phyloP scores from a whole-genome alignment of 2,329 filamentous ascomycete genomes.

The Chaetoscypha palmicola region DNA sequence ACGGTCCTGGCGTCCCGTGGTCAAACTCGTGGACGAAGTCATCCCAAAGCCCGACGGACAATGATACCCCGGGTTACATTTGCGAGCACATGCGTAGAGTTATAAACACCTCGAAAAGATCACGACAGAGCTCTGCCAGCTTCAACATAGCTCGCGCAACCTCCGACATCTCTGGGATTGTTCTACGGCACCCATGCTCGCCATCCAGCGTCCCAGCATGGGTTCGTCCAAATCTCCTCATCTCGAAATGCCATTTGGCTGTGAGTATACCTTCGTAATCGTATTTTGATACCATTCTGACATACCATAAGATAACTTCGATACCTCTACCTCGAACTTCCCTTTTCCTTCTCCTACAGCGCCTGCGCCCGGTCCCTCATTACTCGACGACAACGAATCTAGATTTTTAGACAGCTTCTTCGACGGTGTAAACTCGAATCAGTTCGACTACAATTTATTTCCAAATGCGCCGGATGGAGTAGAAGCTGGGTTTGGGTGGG shows the following conservation, averaged over 20 bases:
- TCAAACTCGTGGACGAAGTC: neutral
- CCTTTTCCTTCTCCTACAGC: constrained; percentile 50
- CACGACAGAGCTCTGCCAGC: neutral
- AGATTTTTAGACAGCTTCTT: constrained; percentile 53
- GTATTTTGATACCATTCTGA: constrained; percentile 3
- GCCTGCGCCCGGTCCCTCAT: constrained; percentile 55
- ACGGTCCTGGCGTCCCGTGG: neutral
- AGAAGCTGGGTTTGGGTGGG: constrained; percentile 45
- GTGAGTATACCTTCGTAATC: constrained; percentile 41
- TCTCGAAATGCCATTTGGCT: constrained; percentile 57
- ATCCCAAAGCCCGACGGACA: neutral
- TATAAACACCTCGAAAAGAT: neutral
- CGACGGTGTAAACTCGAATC: constrained; percentile 44
- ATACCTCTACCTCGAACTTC: constrained; percentile 36
- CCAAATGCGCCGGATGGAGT: constrained; percentile 38
- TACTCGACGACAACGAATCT: constrained; percentile 56
- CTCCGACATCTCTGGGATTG: neutral
- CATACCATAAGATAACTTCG: constrained; percentile 37
- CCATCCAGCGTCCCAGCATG: constrained; percentile 50
- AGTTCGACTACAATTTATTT: constrained; percentile 43
- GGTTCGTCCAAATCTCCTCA: constrained; percentile 51
- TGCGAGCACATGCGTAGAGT: neutral
- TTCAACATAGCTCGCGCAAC: neutral
- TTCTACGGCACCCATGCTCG: constrained; percentile 46
- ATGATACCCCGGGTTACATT: constrained; percentile 4